A percentile compares a stretch with the other conserved stretches of the same genome.
Evolutionary conservation across 2,329 filamentous ascomycete species (phyloP).

Genomic region (Fusarium sp.): DNA sequence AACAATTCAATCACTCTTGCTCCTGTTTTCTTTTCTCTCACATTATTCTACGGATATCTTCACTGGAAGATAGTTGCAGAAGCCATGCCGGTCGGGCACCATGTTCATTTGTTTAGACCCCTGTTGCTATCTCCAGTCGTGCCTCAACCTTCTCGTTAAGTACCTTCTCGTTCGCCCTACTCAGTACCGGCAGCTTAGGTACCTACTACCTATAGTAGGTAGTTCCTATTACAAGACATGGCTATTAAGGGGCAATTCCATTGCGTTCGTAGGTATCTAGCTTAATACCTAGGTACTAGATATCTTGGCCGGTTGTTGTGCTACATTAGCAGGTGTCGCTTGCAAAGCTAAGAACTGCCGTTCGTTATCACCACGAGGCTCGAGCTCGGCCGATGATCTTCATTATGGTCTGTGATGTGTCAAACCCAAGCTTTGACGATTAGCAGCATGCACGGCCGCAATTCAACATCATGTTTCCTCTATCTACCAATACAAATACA

Average conservation of each 20-base stretch:
- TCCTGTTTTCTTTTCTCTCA: background rate
- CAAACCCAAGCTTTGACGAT: conserved; percentile 24
- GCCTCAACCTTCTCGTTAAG: background rate
- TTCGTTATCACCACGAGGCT: background rate
- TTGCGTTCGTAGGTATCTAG: background rate
- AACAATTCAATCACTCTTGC: background rate
- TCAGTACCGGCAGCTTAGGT: background rate
- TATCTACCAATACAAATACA: background rate
- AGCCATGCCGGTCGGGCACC: conserved; percentile 4
- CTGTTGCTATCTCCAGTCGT: conserved; percentile 4
- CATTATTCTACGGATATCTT: background rate
- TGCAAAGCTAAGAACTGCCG: background rate
- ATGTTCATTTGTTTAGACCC: conserved; percentile 21
- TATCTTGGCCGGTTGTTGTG: background rate
- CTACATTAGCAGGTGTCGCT: background rate
- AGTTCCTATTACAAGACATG: background rate
- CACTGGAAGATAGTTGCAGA: background rate
- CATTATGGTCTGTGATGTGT: conserved; percentile 1
- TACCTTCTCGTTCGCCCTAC: background rate
- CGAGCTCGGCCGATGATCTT: background rate
- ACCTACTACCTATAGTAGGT: background rate
- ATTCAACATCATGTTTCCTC: background rate
- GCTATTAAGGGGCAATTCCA: background rate
- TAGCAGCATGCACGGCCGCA: background rate
- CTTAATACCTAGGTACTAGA: background rate